Base-by-base conservation (phyloP, 495 filamentous ascomycete species). In the Cenococcum geophilum region DNA sequence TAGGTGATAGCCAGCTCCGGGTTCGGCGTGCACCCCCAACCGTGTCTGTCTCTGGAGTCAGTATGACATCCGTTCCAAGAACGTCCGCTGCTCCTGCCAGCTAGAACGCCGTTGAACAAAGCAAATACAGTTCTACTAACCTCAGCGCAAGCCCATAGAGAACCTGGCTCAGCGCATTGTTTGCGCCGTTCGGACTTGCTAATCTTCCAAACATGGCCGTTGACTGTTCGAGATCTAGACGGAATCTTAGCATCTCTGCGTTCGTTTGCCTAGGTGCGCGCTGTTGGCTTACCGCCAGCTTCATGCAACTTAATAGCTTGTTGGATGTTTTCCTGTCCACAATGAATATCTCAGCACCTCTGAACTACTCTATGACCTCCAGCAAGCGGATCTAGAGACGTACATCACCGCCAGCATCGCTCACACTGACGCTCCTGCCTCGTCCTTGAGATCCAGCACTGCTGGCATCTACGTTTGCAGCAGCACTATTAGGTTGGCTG, bases 281-380 rank as follows among this genome's bases (percentile, higher is more conserved):
- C 25, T 23, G 49, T 60, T 57, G 55, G 72, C 77, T 73, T 74
- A 84, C 83, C 79, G 57, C 93, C 92, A 34, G 76, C 77, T 73
- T 99, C 93, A 73, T 99, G 93, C 59, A 97, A 80, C 68, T 86
- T 80, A 73, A 99, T 97, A n/a, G 95, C 93, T 74, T 93, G 86
- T 75, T 96, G 91, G 58, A 99, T 96, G 75, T 89, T 86, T 34
- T 86, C 81, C 80, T 97, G 36, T 48, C n/a, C 62, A 20, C 50
- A 27, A 16, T 23, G 25, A 52, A 52, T 16, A 0, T 16, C 21
- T 52, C 21, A 52, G 49, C 49, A 50, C 47, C 35, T 65, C 58
- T 58, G 43, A 51, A 35, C 32, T 9, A 12, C 23, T 54, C 42
- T 52, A 8, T 55, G 32, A 45, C 23, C 45, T 11, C 20, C n/a